phyloP scores from a whole-genome alignment of 441 rosid genomes.

The Mallotus repandus region DNA sequence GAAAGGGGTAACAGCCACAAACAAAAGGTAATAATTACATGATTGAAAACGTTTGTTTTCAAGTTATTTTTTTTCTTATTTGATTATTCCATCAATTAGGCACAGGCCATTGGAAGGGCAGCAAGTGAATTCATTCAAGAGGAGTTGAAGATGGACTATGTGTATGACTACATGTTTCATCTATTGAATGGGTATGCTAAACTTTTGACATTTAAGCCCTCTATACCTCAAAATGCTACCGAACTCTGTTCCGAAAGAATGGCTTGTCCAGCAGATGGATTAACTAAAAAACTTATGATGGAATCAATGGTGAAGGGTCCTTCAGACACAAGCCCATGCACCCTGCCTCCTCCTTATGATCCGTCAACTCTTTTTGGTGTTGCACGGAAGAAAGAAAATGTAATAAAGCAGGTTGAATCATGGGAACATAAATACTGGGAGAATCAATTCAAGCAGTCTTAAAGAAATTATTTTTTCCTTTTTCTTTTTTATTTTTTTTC shows the following conservation, averaged over 20 bases:
- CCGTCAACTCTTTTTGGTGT: slow-evolving; percentile 40
- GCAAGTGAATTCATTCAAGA: slow-evolving; percentile 59
- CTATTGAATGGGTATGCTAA: slow-evolving; percentile 63
- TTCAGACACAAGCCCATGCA: slow-evolving; percentile 52
- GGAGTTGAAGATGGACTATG: slow-evolving; percentile 64
- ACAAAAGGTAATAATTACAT: slow-evolving; percentile 43
- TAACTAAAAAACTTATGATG: slow-evolving; percentile 50
- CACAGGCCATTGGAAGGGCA: slow-evolving; percentile 57
- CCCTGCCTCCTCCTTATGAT: slow-evolving; percentile 65
- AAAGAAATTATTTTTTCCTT: slow-evolving; percentile 12
- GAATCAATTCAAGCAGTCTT: slow-evolving; percentile 29
- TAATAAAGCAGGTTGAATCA: slow-evolving; percentile 37
- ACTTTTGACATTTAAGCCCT: slow-evolving; percentile 64
- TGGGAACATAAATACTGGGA: slow-evolving; percentile 61
- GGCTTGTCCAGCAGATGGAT: slow-evolving; percentile 57
- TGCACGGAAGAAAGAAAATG: slow-evolving; percentile 35
- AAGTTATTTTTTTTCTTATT: neutral
- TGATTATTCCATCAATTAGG: slow-evolving; percentile 39
- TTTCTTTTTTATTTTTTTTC: no score
- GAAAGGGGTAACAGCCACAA: slow-evolving; percentile 78
- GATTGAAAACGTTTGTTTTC: neutral
- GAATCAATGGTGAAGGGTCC: slow-evolving; percentile 68
- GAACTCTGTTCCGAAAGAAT: slow-evolving; percentile 61
- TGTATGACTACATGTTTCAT: slow-evolving; percentile 90
- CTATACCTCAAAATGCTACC: slow-evolving; percentile 41